phyloP scores from a whole-genome alignment of 257 asterid genomes.

The Plectranthus barbatus region DNA sequence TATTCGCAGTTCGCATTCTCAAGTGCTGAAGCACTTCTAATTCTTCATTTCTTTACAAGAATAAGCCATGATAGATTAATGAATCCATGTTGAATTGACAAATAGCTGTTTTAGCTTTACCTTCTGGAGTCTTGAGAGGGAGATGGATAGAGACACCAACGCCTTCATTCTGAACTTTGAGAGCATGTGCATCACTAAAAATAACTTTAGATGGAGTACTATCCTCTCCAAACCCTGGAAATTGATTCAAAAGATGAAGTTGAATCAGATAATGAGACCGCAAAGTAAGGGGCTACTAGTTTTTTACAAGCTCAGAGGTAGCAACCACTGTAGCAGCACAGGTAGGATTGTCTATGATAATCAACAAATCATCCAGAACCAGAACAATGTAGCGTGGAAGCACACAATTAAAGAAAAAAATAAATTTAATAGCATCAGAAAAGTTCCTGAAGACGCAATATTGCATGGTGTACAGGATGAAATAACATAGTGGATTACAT shows the following conservation, averaged over 20 bases:
- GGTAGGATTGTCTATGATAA: constrained; percentile 1
- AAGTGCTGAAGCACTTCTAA: not conserved
- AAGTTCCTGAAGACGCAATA: not conserved
- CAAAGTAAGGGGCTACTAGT: constrained; percentile 7
- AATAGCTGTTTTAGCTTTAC: constrained; percentile 27
- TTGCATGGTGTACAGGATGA: not conserved
- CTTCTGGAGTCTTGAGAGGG: constrained; percentile 24
- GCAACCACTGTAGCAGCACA: not conserved
- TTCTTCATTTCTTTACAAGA: not conserved
- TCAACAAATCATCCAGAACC: not conserved
- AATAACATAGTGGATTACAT: no score
- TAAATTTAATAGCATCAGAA: not conserved
- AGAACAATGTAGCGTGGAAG: not conserved
- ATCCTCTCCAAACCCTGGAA: constrained; percentile 28
- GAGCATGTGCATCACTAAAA: constrained; percentile 17
- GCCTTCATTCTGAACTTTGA: constrained; percentile 11
- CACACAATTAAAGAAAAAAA: not conserved
- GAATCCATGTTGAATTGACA: not conserved
- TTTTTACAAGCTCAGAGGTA: constrained; percentile 7
- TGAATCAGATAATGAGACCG: not conserved
- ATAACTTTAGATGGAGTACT: constrained; percentile 16
- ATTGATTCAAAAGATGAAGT: not conserved
- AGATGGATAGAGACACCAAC: constrained; percentile 14
- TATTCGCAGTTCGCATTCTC: constrained; percentile 3
- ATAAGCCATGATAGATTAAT: not conserved